Base-by-base conservation (phyloP, 2,329 filamentous ascomycete species). In the Aspergillus neoniger region DNA sequence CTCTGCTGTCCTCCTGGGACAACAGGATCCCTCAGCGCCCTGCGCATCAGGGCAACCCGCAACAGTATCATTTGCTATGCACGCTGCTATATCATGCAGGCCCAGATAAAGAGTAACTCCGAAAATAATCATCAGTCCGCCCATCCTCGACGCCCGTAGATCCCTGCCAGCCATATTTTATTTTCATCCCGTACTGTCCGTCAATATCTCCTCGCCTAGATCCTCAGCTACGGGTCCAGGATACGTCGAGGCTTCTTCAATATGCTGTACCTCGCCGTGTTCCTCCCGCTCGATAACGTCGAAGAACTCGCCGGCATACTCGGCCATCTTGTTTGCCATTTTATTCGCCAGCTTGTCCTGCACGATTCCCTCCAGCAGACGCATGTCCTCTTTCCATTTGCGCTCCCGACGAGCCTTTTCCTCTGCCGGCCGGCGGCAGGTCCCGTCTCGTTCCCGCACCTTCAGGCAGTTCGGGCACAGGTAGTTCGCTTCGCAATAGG, bases 391-490 rank as follows among this genome's bases (percentile, higher is more conserved):
- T 64, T 77, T 76, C 70, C 76, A 77, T 58, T 76, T 76, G 55
- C 73, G 72, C 58, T 78, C 75, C 38, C 70, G 72, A 56, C 69
- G 74, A 2, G 72, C 71, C 58, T 72, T 73, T 58, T 78, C 77
- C 55, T 79, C 77, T 43, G 72, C 73, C 25, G 70, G 62, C 14
- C 75, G 75, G 23, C 76, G 76, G 59, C 77, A 79, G 6, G 70
- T 73, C 2, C 76, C 76, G 50, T 78, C 77, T 44, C 69, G 72
- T 55, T 76, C 74, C 53, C 72, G 72, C n/a, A 73, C 59, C 56
- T 72, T 73, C 55, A 73, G 67, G 65, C 79, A 80, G 64, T 80
- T 80, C 5, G 77, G 79, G 60, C 79, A 80, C 38, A 75, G 65
- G 58, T 80, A 80, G 62, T 80, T 77, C 28, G 71, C 68, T 52